Percentiles rank a stretch among this genome's conserved stretches.
These are phyloP conservation scores for Pichia sp. DNA, from an alignment of 1,139 yeast species.

Conservation along the genomic window DNA sequence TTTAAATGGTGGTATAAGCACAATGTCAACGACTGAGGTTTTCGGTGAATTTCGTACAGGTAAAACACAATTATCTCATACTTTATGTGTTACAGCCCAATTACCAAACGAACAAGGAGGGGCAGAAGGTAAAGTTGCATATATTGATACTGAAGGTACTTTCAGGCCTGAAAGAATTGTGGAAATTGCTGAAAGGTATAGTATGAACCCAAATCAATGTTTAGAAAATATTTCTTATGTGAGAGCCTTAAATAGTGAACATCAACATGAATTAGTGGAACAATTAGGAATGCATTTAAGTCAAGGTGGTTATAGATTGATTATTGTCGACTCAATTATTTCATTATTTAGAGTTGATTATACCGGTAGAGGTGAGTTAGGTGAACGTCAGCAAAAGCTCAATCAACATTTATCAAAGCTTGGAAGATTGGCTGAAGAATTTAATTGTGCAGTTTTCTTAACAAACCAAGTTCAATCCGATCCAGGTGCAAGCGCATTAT, in stretches of 20 bases:
- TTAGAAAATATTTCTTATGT: conserved; percentile 42
- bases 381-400: conserved; percentile 54
- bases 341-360: conserved; percentile 58
- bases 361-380: conserved; percentile 54
- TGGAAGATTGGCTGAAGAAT: conserved; percentile 52
- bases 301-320: conserved; percentile 34
- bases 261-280: conserved; percentile 52
- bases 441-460: conserved; percentile 51
- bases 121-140: conserved; percentile 57
- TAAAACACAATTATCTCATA: conserved; percentile 55
- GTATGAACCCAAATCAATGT: conserved; percentile 47
- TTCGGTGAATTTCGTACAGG: conserved; percentile 62
- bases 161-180: conserved; percentile 51
- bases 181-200: conserved; percentile 49
- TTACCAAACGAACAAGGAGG: conserved; percentile 50
- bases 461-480: conserved; percentile 65
- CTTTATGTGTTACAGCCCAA: conserved; percentile 54
- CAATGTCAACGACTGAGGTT: conserved; percentile 58
- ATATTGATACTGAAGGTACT: conserved; percentile 56
- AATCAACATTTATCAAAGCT: conserved; percentile 50
- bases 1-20: conserved; percentile 53
- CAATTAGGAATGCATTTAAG: conserved; percentile 44
- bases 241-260: conserved; percentile 52
- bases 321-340: conserved; percentile 53
- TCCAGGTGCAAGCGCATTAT: conserved; percentile 59